Base-by-base conservation (phyloP, 2,329 filamentous ascomycete genomes). In the Trichoderma sp. region DNA sequence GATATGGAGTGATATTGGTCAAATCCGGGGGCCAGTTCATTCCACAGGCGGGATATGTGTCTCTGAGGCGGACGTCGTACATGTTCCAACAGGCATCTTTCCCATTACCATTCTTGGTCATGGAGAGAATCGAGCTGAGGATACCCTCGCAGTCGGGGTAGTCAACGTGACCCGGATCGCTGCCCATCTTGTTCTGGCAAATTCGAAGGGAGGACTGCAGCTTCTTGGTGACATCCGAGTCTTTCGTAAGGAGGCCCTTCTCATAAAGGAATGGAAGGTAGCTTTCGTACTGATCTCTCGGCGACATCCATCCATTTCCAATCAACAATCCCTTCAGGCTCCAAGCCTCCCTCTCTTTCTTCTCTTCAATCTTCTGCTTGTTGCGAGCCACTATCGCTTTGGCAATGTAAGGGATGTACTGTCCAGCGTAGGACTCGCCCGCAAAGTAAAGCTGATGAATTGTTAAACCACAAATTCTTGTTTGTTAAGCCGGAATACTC, bases 21-120 rank as follows among this genome's bases (percentile, higher is more conserved):
- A 99, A 84, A 80, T 99, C 96, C 72, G 94, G 91, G 37, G 96
- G 96, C 96, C 96, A 99, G 82, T 94, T 95, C 94, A 97, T 97
- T 73, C 96, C 96, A 79, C 96, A 99, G 71, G 90, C 91, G 5
- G 92, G 91, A 79, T 88, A 93, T 7, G 82, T 83, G 79, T 99
- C 96, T 72, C 85, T 89, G 58, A 97, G 85, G 58, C 95, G 92
- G 65, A 98, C 87, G 78, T 99, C 96, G 79, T 99, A 99, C 93
- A 98, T 97, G 82, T 99, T 99, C 78, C 90, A 79, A 79, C 96
- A 99, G 59, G 85, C 80, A 59, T 86, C 80, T 52, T 86, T 78
- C 60, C 85, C 83, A 68, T 86, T 79, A 24, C 84, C 83, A 13
- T 76, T 82, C 64, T 86, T 84, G 2, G 92, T 94, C 59, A 89